Evolutionary conservation across 2,329 filamentous ascomycete genomes (phyloP).

Genomic region (Pseudogymnoascus pannorum): DNA sequence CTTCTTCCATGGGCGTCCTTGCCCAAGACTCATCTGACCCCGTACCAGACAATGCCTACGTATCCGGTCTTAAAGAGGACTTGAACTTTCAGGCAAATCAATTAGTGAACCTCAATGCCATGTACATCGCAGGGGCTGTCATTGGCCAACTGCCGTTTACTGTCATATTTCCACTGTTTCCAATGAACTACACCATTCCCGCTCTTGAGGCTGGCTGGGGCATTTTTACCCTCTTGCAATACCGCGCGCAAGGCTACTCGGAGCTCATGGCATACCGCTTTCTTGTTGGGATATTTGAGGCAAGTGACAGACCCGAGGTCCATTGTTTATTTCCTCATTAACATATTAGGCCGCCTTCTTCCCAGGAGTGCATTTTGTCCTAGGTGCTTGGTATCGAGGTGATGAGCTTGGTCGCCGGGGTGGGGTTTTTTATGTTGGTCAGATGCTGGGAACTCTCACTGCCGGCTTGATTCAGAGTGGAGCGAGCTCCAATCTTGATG

Average conservation of each 20-base stretch:
- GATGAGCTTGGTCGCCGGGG: slow-evolving; percentile 24
- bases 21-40: slow-evolving; percentile 9
- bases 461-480: slow-evolving; percentile 22
- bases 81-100: slow-evolving; percentile 32
- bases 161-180: slow-evolving; percentile 29
- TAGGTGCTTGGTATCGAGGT: slow-evolving; percentile 31
- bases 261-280: slow-evolving; percentile 48
- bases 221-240: slow-evolving; percentile 49
- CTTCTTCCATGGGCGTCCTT: not conserved
- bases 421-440: slow-evolving; percentile 22
- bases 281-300: slow-evolving; percentile 47
- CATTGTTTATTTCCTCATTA: not conserved
- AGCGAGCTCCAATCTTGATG: slow-evolving; percentile 18
- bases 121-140: slow-evolving; percentile 47
- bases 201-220: slow-evolving; percentile 47
- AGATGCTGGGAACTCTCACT: slow-evolving; percentile 22
- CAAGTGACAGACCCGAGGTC: slow-evolving; percentile 10
- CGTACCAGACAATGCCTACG: slow-evolving; percentile 33
- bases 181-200: slow-evolving; percentile 45
- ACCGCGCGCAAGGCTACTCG: slow-evolving; percentile 39
- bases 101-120: slow-evolving; percentile 35
- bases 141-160: slow-evolving; percentile 35
- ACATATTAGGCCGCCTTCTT: slow-evolving; percentile 27
- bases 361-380: slow-evolving; percentile 30
- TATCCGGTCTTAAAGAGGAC: slow-evolving; percentile 33